Percentiles rank a stretch among this genome's conserved stretches.
Evolutionary conservation across 257 asterid species (phyloP).

Genomic region (Gardenia jasminoides): DNA sequence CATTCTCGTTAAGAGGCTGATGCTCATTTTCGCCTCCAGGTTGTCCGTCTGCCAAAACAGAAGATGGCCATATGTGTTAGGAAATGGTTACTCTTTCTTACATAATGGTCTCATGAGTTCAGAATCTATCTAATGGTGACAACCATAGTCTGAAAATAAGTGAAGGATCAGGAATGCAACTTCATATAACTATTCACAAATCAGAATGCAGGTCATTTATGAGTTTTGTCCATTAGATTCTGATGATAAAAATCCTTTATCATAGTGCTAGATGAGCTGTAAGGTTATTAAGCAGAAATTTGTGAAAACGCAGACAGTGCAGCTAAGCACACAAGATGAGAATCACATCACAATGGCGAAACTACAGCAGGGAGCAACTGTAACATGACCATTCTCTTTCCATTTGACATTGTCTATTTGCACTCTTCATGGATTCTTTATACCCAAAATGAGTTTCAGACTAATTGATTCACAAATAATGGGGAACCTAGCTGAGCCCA

Average conservation of each 20-base stretch:
- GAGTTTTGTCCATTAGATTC: not conserved
- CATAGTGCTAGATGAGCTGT: not conserved
- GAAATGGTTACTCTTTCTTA: not conserved
- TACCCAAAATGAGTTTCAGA: not conserved
- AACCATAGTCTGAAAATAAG: not conserved
- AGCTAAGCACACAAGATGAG: not conserved
- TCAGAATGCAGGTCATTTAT: not conserved
- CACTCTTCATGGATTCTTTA: not conserved
- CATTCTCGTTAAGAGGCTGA: conserved; percentile 40
- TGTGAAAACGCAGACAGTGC: not conserved
- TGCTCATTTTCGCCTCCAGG: conserved; percentile 53
- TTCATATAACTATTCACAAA: not conserved
- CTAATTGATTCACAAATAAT: not conserved
- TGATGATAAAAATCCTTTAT: not conserved
- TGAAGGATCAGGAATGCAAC: not conserved
- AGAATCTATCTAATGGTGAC: too few species aligned
- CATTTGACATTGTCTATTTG: not conserved
- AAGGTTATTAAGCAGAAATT: not conserved
- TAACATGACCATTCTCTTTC: not conserved
- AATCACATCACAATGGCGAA: not conserved
- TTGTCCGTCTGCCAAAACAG: conserved; percentile 48
- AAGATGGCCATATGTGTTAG: not conserved
- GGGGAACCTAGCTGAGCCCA: not conserved
- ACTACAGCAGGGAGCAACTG: not conserved
- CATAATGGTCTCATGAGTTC: too few species aligned